Conservation (phyloP, 257 asterid species). For the Gardenia jasminoides region DNA sequence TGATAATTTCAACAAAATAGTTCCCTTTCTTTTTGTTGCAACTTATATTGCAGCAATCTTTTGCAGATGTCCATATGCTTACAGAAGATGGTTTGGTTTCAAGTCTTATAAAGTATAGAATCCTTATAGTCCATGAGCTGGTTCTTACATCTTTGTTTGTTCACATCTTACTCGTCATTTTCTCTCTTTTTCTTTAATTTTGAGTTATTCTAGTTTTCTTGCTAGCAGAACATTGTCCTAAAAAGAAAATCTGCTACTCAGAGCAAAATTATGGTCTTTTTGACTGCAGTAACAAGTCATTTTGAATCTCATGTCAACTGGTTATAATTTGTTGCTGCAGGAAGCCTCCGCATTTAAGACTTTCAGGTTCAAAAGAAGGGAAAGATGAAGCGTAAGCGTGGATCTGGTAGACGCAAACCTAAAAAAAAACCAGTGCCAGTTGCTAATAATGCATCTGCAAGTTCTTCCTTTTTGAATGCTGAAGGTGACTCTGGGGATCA, state of each 20-base stretch:
- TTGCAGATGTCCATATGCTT: background rate
- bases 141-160: background rate
- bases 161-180: background rate
- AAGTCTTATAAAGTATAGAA: background rate
- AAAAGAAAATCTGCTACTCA: background rate
- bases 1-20: background rate
- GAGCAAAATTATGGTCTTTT: background rate
- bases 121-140: background rate
- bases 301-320: background rate
- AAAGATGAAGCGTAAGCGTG: slow-evolving; percentile 76
- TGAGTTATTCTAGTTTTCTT: background rate
- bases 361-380: background rate
- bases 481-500: slow-evolving; percentile 50
- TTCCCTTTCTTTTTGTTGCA: background rate
- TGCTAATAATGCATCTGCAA: slow-evolving; percentile 44
- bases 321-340: slow-evolving; percentile 4
- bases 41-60: background rate
- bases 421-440: slow-evolving; percentile 47
- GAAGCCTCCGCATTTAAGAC: background rate
- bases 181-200: background rate
- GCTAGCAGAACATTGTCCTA: background rate
- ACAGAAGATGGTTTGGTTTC: background rate
- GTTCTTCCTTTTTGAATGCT: slow-evolving; percentile 43
- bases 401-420: slow-evolving; percentile 55
- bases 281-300: background rate